Base-by-base conservation (phyloP, 2,329 filamentous ascomycete genomes). In the Grosmannia huntii region DNA sequence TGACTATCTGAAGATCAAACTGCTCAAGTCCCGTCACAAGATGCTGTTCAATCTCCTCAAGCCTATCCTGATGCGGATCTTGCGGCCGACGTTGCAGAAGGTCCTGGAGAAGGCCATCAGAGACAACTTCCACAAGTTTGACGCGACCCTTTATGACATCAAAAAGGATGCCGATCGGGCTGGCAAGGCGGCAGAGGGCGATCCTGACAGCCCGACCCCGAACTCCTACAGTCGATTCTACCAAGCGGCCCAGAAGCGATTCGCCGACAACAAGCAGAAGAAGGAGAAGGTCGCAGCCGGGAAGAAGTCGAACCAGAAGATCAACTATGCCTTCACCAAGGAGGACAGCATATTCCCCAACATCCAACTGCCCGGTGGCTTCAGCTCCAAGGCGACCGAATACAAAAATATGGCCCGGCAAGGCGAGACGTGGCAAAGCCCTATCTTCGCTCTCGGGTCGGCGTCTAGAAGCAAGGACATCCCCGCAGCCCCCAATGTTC, bases 21-120 rank as follows among this genome's bases (percentile, higher is more conserved):
- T 99, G 64, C 90, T 91, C 79, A 84, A 96, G 77, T 96, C 91
- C 56, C 95, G 86, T 71, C 91, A 97, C 81, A 99, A 96, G 81
- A 68, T 94, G 14, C 79, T 97, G 25, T 96, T 97, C 71, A 76
- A 76, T 57, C 69, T 96, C 44, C 86, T 92, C 78, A 96, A 96
- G 79, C 89, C 91, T 5, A 69, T 97, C 28, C 78, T 95, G 64
- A 80, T 96, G 69, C 90, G 86, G 73, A 83, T 90, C 31, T 81
- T 99, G 66, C 86, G 87, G 53, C 90, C 92, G 38, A 87, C 83
- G 21, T 77, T 99, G 60, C 84, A 94, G 72, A 95, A 94, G 79
- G 87, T 87, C 2, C 74, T 95, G 1, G 92, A 96, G 76, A 89
- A 92, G 75, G 83, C 89, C 65, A 89, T 99, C 73, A 89, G 86